Evolutionary conservation across 2,329 filamentous ascomycete species (phyloP).

Genomic region (Alternaria sp.): DNA sequence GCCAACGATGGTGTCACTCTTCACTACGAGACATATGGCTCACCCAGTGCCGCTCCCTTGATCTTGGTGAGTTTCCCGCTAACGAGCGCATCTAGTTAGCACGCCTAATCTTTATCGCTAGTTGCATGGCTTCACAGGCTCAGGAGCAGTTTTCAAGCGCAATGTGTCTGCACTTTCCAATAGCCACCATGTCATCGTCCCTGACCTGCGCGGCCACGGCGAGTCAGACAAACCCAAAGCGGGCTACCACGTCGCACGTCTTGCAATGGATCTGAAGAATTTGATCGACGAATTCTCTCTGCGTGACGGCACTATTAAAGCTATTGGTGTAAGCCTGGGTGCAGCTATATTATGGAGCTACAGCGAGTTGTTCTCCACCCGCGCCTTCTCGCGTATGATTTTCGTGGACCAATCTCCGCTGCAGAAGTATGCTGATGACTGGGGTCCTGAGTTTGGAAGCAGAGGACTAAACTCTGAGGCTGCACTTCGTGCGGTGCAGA

Average conservation of each 20-base stretch:
- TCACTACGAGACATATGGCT: conserved; percentile 26
- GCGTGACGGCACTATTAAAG: conserved; percentile 15
- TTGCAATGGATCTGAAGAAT: conserved; percentile 40
- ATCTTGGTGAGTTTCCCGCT: conserved; percentile 23
- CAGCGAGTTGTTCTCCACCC: conserved; percentile 37
- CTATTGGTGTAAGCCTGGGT: conserved; percentile 35
- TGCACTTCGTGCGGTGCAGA: conserved; percentile 28
- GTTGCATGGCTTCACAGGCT: conserved; percentile 43
- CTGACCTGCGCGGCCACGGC: conserved; percentile 41
- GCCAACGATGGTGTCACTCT: conserved; percentile 30
- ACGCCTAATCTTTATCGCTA: conserved; percentile 7
- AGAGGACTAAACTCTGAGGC: conserved; percentile 31
- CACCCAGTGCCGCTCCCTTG: conserved; percentile 14
- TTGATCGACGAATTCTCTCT: conserved; percentile 33
- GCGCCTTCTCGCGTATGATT: conserved; percentile 32
- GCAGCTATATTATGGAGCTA: conserved; percentile 40
- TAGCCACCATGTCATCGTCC: conserved; percentile 25
- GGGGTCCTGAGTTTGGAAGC: conserved; percentile 35
- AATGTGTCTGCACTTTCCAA: conserved; percentile 24
- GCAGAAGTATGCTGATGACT: conserved; percentile 38
- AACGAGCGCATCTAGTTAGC: background rate
- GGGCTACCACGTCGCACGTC: conserved; percentile 41
- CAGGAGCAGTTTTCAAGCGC: conserved; percentile 31
- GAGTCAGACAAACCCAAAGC: conserved; percentile 34
- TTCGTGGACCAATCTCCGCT: conserved; percentile 44